Base-by-base conservation (phyloP, 768 basidiomycete genomes). In the Trametes elegans region DNA sequence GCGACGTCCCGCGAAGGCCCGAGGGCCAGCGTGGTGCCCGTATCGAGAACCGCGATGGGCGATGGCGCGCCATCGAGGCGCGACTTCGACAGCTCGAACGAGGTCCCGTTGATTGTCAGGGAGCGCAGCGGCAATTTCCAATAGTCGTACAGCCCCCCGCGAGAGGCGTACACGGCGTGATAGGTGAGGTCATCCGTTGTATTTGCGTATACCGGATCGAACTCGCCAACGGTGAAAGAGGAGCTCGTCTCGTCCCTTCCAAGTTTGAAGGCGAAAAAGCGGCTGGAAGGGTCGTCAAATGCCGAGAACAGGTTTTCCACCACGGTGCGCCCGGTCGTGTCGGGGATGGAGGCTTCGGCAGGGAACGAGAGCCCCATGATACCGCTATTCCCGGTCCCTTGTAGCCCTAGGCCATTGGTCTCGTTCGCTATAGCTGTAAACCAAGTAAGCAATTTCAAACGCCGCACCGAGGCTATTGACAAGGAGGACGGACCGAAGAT, bases 11-110 rank as follows among this genome's bases (percentile, higher is more conserved):
- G 57, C 1, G 74, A 66, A 6, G 83, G 83, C 4, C 80, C 82
- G 5, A 83, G 71, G 23, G 83, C 72, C 49, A 82, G 73, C 5
- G 80, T 82, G 23, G 81, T 82, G 3, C 84, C 84, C 23, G 83
- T 83, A 62, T 87, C 86, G 24, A 86, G 73, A 23, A 88, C 78
- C 3, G 79, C 83, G 44, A 86, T 77, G 0, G 77, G 74, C 2
- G 70, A 60, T 11, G 67, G 43, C 21, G 78, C 71, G 18, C 73
- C 74, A 4, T 60, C 64, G 24, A 82, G 70, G 50, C 75, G 74
- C 14, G 83, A 82, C 14, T 63, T 52, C 2, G 81, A 76, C 16
- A 83, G 64, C 10, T 53, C 39, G 31, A 85, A 70, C 0, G 65
- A 41, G 21, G 66, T 64, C 7, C 70, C 70, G 53, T 82, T 73